These are phyloP conservation scores for Hepatocystis sp. DNA, from an alignment of 169 alveolate genomes.

Conservation along the genomic window DNA sequence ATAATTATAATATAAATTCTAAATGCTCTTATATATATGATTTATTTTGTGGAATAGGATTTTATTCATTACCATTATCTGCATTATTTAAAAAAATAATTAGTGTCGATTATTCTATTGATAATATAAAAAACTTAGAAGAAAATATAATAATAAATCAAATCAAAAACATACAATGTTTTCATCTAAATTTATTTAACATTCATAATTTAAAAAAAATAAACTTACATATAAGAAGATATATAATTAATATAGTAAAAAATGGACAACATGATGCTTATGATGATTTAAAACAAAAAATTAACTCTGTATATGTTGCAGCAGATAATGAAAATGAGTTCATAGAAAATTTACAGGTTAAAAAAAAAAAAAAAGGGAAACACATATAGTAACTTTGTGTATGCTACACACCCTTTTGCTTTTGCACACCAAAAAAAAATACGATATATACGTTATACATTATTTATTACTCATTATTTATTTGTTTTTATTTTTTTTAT, in stretches of 20 bases:
- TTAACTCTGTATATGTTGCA: conserved; percentile 10
- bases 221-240: conserved; percentile 70
- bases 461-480: too few relatives aligned
- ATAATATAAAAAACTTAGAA: conserved; percentile 71
- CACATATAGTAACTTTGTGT: too few relatives aligned
- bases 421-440: too few relatives aligned
- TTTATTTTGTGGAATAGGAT: conserved; percentile 74
- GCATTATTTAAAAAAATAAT: conserved; percentile 22
- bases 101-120: conserved; percentile 68
- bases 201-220: conserved; percentile 53
- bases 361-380: not conserved
- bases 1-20: conserved; percentile 45
- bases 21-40: conserved; percentile 24
- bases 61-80: conserved; percentile 68
- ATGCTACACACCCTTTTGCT: too few relatives aligned
- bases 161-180: conserved; percentile 31
- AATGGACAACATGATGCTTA: conserved; percentile 8
- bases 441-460: too few relatives aligned
- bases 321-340: conserved; percentile 25
- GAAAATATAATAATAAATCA: conserved; percentile 69
- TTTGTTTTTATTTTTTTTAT: too few relatives aligned
- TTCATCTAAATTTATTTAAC: conserved; percentile 53
- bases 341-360: conserved; percentile 67
- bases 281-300: conserved; percentile 12
- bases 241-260: conserved; percentile 48